Conservation (phyloP, 2,329 filamentous ascomycete species). For the Onygenales sp. region DNA sequence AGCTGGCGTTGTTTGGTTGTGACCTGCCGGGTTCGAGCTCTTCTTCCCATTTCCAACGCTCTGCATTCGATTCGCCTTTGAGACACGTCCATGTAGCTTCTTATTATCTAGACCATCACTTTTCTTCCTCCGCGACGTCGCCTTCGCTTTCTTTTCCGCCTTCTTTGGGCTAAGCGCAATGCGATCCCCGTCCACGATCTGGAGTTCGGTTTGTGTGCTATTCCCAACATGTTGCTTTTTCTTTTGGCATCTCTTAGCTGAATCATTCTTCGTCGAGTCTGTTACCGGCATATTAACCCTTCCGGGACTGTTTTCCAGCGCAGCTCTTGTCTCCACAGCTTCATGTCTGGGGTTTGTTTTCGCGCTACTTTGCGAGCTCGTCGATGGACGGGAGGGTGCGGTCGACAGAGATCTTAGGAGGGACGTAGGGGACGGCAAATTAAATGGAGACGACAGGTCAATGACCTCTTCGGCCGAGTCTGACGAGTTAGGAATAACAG, state of each 20-base stretch:
- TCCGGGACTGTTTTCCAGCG: background rate
- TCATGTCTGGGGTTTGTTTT: background rate
- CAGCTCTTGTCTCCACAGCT: background rate
- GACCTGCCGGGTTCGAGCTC: background rate
- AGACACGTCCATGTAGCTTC: slow-evolving; percentile 26
- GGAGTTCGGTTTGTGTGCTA: background rate
- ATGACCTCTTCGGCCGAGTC: slow-evolving; percentile 4
- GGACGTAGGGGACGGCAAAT: slow-evolving; percentile 17
- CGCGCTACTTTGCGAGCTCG: background rate
- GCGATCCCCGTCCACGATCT: background rate
- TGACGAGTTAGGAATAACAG: slow-evolving; percentile 10
- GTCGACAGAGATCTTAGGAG: background rate
- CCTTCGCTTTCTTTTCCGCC: slow-evolving; percentile 13
- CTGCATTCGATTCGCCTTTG: slow-evolving; percentile 14
- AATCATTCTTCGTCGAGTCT: slow-evolving; percentile 1
- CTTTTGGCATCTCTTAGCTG: slow-evolving; percentile 1
- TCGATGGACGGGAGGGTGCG: background rate
- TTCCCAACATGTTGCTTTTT: background rate
- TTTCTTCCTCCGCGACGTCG: slow-evolving; percentile 17
- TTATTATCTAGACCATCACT: slow-evolving; percentile 20
- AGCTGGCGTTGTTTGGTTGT: background rate
- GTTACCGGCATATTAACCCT: background rate
- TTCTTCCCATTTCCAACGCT: background rate
- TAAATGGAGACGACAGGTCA: slow-evolving; percentile 13
- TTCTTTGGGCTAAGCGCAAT: slow-evolving; percentile 13